Conservation (phyloP, 2,329 filamentous ascomycete genomes). For the Lachnellula cervina region DNA sequence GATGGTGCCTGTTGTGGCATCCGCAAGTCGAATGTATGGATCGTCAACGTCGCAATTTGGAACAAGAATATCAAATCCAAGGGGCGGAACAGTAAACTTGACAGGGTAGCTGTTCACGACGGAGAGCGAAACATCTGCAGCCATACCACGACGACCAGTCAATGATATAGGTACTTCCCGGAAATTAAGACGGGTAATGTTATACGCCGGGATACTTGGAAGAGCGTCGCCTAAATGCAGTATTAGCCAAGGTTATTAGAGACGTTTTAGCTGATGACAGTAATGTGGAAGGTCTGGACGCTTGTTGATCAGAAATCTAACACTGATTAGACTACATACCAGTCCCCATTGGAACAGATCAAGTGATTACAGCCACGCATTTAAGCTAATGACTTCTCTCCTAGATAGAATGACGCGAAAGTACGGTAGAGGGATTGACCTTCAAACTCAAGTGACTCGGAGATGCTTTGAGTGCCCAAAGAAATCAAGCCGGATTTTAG, state of each 20-base stretch:
- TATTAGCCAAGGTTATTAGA: constrained; percentile 19
- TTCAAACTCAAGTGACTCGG: constrained; percentile 73
- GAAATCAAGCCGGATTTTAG: constrained; percentile 76
- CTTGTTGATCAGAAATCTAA: constrained; percentile 1
- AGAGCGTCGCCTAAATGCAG: constrained; percentile 55
- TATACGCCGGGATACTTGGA: constrained; percentile 73
- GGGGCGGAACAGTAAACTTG: constrained; percentile 67
- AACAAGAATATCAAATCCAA: constrained; percentile 81
- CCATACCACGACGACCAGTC: constrained; percentile 55
- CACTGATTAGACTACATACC: constrained; percentile 18
- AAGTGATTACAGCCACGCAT: constrained; percentile 7
- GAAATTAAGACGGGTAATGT: constrained; percentile 76
- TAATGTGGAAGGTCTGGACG: background rate
- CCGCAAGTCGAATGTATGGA: constrained; percentile 71
- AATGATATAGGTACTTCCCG: constrained; percentile 59
- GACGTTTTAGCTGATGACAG: background rate
- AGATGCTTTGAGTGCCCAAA: constrained; percentile 71
- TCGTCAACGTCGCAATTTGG: constrained; percentile 71
- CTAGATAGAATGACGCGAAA: constrained; percentile 57
- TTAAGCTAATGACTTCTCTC: constrained; percentile 47
- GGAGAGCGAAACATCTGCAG: constrained; percentile 69
- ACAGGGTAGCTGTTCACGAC: constrained; percentile 76
- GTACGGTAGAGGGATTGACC: constrained; percentile 69
- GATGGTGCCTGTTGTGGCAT: constrained; percentile 64
- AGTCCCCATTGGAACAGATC: constrained; percentile 2